phyloP scores from a whole-genome alignment of 2,329 filamentous ascomycete species.

The Arthrobotrys sphaeroides region DNA sequence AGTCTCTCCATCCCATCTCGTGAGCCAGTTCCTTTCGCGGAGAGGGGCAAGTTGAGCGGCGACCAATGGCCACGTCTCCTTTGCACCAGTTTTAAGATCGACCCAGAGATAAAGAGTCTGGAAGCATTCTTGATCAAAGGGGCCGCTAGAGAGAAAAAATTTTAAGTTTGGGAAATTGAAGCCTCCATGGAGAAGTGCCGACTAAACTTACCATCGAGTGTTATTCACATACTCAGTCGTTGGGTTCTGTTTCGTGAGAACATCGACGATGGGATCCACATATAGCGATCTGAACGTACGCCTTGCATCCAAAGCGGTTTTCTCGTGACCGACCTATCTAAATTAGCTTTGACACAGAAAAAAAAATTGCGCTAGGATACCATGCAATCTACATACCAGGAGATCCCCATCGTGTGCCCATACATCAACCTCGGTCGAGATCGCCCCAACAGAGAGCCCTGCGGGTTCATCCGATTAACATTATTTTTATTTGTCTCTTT shows the following conservation, averaged over 20 bases:
- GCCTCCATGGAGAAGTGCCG: not conserved
- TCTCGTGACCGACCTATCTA: slow-evolving; percentile 68
- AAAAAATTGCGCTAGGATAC: not conserved
- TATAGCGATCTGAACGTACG: slow-evolving; percentile 73
- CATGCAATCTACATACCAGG: slow-evolving; percentile 60
- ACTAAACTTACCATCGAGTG: slow-evolving; percentile 53
- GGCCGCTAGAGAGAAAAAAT: slow-evolving; percentile 51
- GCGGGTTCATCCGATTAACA: not conserved
- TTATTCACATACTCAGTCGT: slow-evolving; percentile 61
- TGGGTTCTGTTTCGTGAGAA: slow-evolving; percentile 68
- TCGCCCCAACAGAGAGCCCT: slow-evolving; percentile 67
- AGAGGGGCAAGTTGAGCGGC: slow-evolving; percentile 69
- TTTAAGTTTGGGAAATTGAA: not conserved
- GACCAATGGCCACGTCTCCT: slow-evolving; percentile 67
- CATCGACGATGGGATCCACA: slow-evolving; percentile 70
- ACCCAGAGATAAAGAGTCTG: slow-evolving; percentile 70
- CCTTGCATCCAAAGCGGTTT: slow-evolving; percentile 66
- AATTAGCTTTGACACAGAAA: slow-evolving; percentile 3
- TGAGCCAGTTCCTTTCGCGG: slow-evolving; percentile 69
- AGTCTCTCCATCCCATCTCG: slow-evolving; percentile 64
- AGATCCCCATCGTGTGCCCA: slow-evolving; percentile 70
- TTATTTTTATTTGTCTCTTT: not conserved
- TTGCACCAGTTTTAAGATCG: slow-evolving; percentile 72
- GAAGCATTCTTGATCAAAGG: slow-evolving; percentile 61
- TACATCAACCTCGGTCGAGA: slow-evolving; percentile 75